Conservation (phyloP, 2,329 filamentous ascomycete species). For the Aspergillus pseudotamarii region DNA sequence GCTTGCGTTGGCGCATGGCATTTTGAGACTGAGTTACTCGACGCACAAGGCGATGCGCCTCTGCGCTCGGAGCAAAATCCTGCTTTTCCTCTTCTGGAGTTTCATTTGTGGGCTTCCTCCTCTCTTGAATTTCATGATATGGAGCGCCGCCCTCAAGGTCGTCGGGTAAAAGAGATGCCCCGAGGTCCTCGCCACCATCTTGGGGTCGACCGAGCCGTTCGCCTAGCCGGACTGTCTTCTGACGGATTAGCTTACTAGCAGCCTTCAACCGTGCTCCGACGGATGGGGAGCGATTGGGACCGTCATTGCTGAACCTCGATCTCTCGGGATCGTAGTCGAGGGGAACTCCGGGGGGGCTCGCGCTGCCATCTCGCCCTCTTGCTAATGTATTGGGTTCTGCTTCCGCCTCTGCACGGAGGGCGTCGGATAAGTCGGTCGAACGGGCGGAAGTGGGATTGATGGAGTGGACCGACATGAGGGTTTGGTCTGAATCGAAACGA, state of each 20-base stretch:
- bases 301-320: conserved; percentile 6
- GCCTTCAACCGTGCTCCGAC: conserved; percentile 29
- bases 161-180: conserved; percentile 32
- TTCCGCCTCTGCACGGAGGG: conserved; percentile 7
- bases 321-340: neutral
- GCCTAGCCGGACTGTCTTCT: conserved; percentile 31
- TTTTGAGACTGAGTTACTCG: conserved; percentile 34
- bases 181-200: conserved; percentile 35
- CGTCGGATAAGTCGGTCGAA: conserved; percentile 15
- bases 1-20: conserved; percentile 29
- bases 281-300: conserved; percentile 20
- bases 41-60: conserved; percentile 44
- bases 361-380: neutral
- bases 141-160: conserved; percentile 31
- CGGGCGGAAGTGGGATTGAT: conserved; percentile 10
- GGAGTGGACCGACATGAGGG: conserved; percentile 18
- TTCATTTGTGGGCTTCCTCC: conserved; percentile 23
- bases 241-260: conserved; percentile 32
- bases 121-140: conserved; percentile 25
- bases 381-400: neutral
- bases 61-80: conserved; percentile 32
- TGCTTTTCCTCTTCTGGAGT: conserved; percentile 23
- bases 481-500: conserved; percentile 22
- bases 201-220: conserved; percentile 35
- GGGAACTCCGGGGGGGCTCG: neutral